Base-by-base conservation (phyloP, 768 basidiomycete species). In the Cyathus striatus region DNA sequence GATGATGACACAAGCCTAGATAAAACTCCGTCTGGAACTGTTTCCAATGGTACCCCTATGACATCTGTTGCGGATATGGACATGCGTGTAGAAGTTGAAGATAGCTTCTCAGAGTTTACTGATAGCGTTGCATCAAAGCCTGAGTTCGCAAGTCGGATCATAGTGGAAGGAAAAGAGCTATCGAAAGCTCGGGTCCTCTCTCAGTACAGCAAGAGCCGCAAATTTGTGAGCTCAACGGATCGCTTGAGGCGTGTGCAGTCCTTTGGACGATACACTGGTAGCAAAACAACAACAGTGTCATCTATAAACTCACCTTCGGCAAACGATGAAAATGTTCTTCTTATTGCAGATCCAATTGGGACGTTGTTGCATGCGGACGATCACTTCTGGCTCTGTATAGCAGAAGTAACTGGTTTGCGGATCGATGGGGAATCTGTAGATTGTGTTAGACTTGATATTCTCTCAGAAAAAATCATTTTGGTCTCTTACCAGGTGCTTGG, bases 381-480 rank as follows among this genome's bases (percentile, higher is more conserved):
- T 2, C 25, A 53, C 14, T 13, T 59, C 16, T 63, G 60, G 49
- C 50, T 65, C 1, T 50, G 54, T 20, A 43, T 65, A 20, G 61
- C 54, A 0, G 55, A 63, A 33, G 53, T 63, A 3, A 57, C 50
- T 22, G 48, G 49, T 4, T 41, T 65, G 2, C 45, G 41, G 16
- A 23, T 62, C 6, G 49, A 59, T 33, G 48, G 48, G 1, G 26
- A 47, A 21, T 25, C 51, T 13, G 44, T 54, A 0, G 47, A 50
- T 1, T 34, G 47, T 5, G 16, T 63, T n/a, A 14, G 12, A 6
- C 21, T 55, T 5, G 48, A 56, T 2, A 41, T 54, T 27, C 44
- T 61, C 4, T 2, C 13, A 2, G 61, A 63, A 32, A 44, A 45
- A 4, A 48, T 45, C 0, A 51, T 55, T 6, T 35, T 39, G 1